Base-by-base conservation (phyloP, 1,284 basidiomycete genomes). In the Boletellus dicymbophilus region DNA sequence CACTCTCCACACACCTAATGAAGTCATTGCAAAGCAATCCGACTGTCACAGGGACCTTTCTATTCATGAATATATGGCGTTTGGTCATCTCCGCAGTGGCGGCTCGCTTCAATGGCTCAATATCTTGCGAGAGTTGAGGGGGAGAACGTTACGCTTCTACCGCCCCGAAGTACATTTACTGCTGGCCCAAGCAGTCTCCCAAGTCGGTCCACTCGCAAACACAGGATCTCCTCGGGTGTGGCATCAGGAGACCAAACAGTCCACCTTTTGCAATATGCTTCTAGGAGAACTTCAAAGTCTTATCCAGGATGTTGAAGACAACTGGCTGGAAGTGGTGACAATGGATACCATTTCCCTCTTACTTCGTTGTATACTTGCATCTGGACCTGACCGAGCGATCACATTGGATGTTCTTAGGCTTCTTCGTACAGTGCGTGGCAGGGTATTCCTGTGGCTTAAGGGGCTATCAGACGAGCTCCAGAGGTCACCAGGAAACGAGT, bases 21-120 rank as follows among this genome's bases (percentile, higher is more conserved):
- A 63, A n/a, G 61, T 74, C 22, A 50, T 82, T 10, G 73, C 76
- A 6, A 53, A 61, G 6, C 80, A 81, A 52, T 57, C 55, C 0
- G 54, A 68, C 5, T 77, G 75, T 33, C 68, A 69, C 4, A 43
- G 48, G 1, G 62, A 70, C 2, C 52, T 80, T 4, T 65, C 54
- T 7, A 54, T 75, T 4, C 76, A 80, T 28, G 78, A 81, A 49
- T 74, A 67, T 36, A 58, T 72, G 8, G 65, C 73, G 0, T 80
- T 76, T 49, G 71, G 72, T 1, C 61, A 63, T 28, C 50, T 81
- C 26, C 74, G 78, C 5, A 67, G 73, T 28, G 78, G 79, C 3
- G 52, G 61, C 6, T 58, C 56, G 2, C 53, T 80, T 0, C 79
- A 81, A 40, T 81, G 78, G 79, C 54, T 74, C 36, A 81, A 80